phyloP scores from a whole-genome alignment of 169 alveolate genomes.

The Plasmodium knowlesi region DNA sequence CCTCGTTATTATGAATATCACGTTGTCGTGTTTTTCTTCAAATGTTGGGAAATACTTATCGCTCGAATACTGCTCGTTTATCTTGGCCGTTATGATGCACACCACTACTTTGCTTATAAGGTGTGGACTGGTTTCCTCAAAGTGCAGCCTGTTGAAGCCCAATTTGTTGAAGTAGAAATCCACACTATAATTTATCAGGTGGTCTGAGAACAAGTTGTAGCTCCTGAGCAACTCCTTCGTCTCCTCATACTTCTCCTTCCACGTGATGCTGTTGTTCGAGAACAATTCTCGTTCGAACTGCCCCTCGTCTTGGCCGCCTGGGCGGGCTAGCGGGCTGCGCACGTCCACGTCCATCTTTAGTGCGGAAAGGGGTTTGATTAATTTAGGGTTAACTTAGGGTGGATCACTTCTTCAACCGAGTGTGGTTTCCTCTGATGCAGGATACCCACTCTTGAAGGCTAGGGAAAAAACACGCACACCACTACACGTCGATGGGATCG shows the following conservation, averaged over 20 bases:
- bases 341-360: not conserved
- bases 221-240: slow-evolving; percentile 28
- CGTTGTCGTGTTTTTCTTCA: slow-evolving; percentile 81
- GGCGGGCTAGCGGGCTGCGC: not conserved
- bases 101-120: slow-evolving; percentile 85
- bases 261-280: slow-evolving; percentile 52
- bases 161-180: slow-evolving; percentile 85
- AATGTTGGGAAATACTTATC: slow-evolving; percentile 86
- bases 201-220: slow-evolving; percentile 64
- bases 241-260: slow-evolving; percentile 61
- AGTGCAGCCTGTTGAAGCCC: slow-evolving; percentile 87
- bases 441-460: not conserved
- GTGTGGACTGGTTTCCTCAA: slow-evolving; percentile 84
- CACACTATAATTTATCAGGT: slow-evolving; percentile 77
- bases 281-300: slow-evolving; percentile 16
- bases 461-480: not conserved
- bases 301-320: not conserved
- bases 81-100: slow-evolving; percentile 87
- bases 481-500: not conserved
- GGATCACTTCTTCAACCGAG: not conserved
- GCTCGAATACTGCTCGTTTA: slow-evolving; percentile 84
- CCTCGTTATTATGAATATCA: slow-evolving; percentile 82
- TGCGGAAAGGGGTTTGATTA: not conserved
- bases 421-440: not conserved
- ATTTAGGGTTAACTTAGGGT: not conserved